phyloP scores from a whole-genome alignment of 1,139 yeast species.

The Saccharomyces hybrid region DNA sequence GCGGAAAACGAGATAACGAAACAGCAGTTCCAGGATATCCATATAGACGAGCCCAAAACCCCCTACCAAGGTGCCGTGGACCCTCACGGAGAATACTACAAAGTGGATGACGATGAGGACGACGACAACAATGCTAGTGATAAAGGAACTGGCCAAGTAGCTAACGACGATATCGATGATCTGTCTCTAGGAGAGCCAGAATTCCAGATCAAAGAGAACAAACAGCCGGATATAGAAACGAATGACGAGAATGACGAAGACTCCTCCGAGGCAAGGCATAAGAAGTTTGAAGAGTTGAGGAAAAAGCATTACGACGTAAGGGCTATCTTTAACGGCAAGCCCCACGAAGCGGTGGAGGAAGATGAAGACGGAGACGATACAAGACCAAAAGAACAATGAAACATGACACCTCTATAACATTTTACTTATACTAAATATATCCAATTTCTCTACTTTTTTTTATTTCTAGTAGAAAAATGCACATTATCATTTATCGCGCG shows the following conservation, averaged over 20 bases:
- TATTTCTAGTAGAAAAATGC: neutral
- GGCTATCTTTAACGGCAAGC: slow-evolving; percentile 41
- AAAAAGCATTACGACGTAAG: slow-evolving; percentile 71
- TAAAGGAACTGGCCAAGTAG: slow-evolving; percentile 51
- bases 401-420: slow-evolving; percentile 2
- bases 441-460: neutral
- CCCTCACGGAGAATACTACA: slow-evolving; percentile 75
- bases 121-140: slow-evolving; percentile 72
- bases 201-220: slow-evolving; percentile 23
- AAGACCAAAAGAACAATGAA: neutral
- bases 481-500: neutral
- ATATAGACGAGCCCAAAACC: slow-evolving; percentile 91
- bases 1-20: slow-evolving; percentile 48
- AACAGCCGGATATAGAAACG: slow-evolving; percentile 21
- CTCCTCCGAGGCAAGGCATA: slow-evolving; percentile 54
- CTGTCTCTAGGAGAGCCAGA: slow-evolving; percentile 53
- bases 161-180: slow-evolving; percentile 44
- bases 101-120: slow-evolving; percentile 59
- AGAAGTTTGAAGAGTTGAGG: slow-evolving; percentile 64
- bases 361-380: slow-evolving; percentile 11
- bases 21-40: slow-evolving; percentile 34
- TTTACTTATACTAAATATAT: slow-evolving; percentile 3
- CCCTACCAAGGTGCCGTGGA: slow-evolving; percentile 93
- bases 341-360: slow-evolving; percentile 27
- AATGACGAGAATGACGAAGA: slow-evolving; percentile 29